Evolutionary conservation across 1,139 yeast species (phyloP).

Genomic region (Lizanozyma gosingica): DNA sequence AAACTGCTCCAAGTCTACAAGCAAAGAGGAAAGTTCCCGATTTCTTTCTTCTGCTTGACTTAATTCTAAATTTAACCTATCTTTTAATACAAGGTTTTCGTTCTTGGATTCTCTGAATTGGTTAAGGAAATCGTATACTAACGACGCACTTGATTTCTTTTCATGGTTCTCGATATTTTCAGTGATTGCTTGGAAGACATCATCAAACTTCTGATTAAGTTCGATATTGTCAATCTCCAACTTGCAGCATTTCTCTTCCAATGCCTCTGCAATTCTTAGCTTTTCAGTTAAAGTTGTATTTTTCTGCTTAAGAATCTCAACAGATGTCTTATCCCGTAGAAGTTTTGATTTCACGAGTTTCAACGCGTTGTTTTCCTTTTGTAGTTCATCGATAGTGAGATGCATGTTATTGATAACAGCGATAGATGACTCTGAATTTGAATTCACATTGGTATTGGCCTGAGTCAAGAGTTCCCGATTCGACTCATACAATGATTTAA

Average conservation of each 20-base stretch:
- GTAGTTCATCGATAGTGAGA: constrained; percentile 38
- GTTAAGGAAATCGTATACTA: constrained; percentile 21
- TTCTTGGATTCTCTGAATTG: constrained; percentile 24
- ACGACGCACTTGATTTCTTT: constrained; percentile 11
- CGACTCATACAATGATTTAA: constrained; percentile 4
- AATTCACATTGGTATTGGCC: constrained; percentile 1
- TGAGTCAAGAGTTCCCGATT: neutral
- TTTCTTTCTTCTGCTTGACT: constrained; percentile 16
- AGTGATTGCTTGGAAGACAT: constrained; percentile 14
- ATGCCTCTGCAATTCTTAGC: constrained; percentile 29
- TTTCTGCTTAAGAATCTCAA: constrained; percentile 32
- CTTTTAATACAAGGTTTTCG: constrained; percentile 28
- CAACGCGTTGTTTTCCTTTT: constrained; percentile 38
- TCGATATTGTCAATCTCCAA: constrained; percentile 46
- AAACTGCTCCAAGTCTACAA: constrained; percentile 11
- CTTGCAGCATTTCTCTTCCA: constrained; percentile 41
- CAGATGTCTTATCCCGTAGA: constrained; percentile 31
- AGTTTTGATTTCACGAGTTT: constrained; percentile 14
- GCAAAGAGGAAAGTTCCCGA: constrained; percentile 22
- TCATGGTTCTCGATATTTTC: constrained; percentile 13
- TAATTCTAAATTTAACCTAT: constrained; percentile 22
- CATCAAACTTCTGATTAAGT: constrained; percentile 33
- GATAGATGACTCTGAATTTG: too few relatives aligned
- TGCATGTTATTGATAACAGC: constrained; percentile 14
- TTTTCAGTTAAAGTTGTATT: constrained; percentile 25